A percentile compares a stretch with the other conserved stretches of the same genome.
Evolutionary conservation across 805 yeast species (phyloP).

Genomic region (Barnettozyma siamensis): DNA sequence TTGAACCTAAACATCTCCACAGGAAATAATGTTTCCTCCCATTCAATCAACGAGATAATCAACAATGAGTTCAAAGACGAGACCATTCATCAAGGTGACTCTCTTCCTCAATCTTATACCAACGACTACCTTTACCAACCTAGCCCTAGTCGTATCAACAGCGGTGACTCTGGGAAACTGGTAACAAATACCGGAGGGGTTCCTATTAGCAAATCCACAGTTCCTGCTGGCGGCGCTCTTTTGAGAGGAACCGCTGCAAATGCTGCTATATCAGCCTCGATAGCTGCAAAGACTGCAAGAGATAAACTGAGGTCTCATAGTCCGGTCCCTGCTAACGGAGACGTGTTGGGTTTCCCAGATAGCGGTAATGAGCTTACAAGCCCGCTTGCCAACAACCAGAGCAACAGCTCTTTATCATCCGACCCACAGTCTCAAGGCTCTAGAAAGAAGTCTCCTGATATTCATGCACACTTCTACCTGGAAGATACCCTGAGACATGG

Average conservation of each 20-base stretch:
- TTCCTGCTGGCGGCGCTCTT: slow-evolving; percentile 43
- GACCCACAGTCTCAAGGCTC: slow-evolving; percentile 8
- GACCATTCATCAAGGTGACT: slow-evolving; percentile 1
- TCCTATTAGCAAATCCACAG: slow-evolving; percentile 27
- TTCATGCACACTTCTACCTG: slow-evolving; percentile 75
- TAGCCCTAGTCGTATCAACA: background rate
- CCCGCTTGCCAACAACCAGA: slow-evolving; percentile 8
- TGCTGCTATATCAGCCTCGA: slow-evolving; percentile 34
- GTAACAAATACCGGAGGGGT: background rate
- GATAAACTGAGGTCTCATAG: slow-evolving; percentile 16
- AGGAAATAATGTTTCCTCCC: slow-evolving; percentile 21
- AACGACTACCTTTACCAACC: slow-evolving; percentile 3
- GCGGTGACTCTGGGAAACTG: background rate
- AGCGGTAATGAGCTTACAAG: background rate
- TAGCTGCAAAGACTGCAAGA: slow-evolving; percentile 35
- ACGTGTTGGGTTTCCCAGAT: background rate
- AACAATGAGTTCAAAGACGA: slow-evolving; percentile 13
- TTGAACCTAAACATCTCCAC: slow-evolving; percentile 30
- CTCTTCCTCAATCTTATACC: background rate
- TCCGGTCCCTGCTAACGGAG: slow-evolving; percentile 5
- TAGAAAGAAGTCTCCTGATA: slow-evolving; percentile 42
- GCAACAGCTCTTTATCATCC: slow-evolving; percentile 21
- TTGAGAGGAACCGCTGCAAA: slow-evolving; percentile 34
- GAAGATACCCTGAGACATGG: slow-evolving; percentile 59
- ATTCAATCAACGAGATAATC: slow-evolving; percentile 22